Evolutionary conservation across 2,329 filamentous ascomycete species (phyloP).

Genomic region (Paraphaeosphaeria sporulosa): DNA sequence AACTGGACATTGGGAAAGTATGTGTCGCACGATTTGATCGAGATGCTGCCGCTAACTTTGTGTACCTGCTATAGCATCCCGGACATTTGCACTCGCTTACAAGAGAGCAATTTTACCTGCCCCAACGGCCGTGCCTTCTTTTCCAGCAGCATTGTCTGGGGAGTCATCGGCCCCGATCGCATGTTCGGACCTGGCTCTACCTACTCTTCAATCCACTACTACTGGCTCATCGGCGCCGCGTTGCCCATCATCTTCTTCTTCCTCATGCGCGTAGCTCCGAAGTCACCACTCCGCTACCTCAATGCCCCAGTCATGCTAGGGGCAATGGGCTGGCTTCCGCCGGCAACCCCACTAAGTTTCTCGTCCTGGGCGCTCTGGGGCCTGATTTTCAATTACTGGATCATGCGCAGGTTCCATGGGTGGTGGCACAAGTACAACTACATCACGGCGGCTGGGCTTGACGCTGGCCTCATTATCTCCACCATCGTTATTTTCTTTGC

Average conservation of each 20-base stretch:
- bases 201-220: conserved; percentile 72
- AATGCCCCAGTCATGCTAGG: conserved; percentile 65
- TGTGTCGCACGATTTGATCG: background rate
- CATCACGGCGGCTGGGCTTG: conserved; percentile 74
- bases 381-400: conserved; percentile 71
- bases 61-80: conserved; percentile 58
- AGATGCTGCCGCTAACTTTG: background rate
- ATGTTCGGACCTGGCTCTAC: conserved; percentile 71
- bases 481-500: conserved; percentile 76
- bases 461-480: conserved; percentile 71
- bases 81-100: conserved; percentile 67
- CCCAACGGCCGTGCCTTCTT: conserved; percentile 69
- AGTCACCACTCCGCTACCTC: conserved; percentile 69
- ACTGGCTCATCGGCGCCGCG: conserved; percentile 72
- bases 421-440: conserved; percentile 86
- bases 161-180: conserved; percentile 73
- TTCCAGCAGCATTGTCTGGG: conserved; percentile 69
- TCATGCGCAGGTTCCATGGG: conserved; percentile 69
- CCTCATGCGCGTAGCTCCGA: conserved; percentile 68
- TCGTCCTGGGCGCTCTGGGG: conserved; percentile 75
- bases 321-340: conserved; percentile 55
- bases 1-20: conserved; percentile 58
- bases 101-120: conserved; percentile 66
- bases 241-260: conserved; percentile 69
- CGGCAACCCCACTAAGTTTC: conserved; percentile 75